Evolutionary conservation across 805 yeast species (phyloP), one percentile per base, ranked within the genome.

Genomic region (Torulaspora quercuum): DNA sequence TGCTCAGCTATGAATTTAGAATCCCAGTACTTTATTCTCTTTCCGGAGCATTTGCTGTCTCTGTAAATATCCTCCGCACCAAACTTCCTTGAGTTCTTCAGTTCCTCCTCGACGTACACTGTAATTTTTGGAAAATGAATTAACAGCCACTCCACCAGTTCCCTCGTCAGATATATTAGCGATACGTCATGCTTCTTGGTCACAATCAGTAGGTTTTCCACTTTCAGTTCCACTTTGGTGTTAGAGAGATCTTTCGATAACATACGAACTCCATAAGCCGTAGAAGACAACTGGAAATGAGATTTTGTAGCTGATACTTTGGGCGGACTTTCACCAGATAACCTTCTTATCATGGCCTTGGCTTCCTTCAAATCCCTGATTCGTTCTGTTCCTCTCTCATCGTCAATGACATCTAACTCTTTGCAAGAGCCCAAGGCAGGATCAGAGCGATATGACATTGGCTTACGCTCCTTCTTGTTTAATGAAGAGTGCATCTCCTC

Each of bases 151-250:
- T 78, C 86, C 1, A 86, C 80, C 46, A 88, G 67, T 51, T 84
- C 92, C 39, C 90, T 69, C 0, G 95, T 84, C 29, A 86, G 64
- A 51, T 76, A 79, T 5, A 83, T 77, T 35, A 88, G 64, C 5
- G 87, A 78, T 49, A 82, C 80, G 56, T 88, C 96, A 37, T 94
- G 70, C 1, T 94, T 92, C 59, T 87, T 87, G n/a, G 95, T 87
- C 12, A 88, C 88, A 9, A 87, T 76, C 77, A 87, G 72, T 12
- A 87, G 76, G 11, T 84, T 76, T 29, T 73, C 72, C 12, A 83
- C 78, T 37, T 81, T 80, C 13, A 87, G 60, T 49, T 78, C 79
- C 17, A 87, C 78, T 3, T 83, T 80, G 3, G 89, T 84, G 46
- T 76, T 76, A 35, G 78, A 70, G 24, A 84, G 62, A 56, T 81